A percentile compares a stretch with the other conserved stretches of the same genome.
phyloP scores from a whole-genome alignment of 2,329 filamentous ascomycete genomes.

The Fusarium sp. region DNA sequence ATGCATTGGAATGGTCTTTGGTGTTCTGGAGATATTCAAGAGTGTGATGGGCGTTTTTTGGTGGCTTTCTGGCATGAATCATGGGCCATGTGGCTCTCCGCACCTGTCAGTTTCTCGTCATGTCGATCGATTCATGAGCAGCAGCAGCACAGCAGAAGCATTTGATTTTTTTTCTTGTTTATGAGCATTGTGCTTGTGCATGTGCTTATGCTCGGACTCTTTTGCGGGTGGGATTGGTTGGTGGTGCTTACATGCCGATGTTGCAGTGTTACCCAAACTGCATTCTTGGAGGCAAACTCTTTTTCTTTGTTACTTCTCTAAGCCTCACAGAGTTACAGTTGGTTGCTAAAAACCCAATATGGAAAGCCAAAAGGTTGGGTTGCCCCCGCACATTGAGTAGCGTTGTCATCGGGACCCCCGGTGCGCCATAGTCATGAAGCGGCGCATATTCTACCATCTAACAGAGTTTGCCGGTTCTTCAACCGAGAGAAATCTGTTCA shows the following conservation, averaged over 20 bases:
- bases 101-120: conserved; percentile 3
- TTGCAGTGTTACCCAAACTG: conserved; percentile 31
- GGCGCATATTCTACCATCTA: conserved; percentile 20
- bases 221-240: conserved; percentile 6
- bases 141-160: too few species aligned
- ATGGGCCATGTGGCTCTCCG: conserved; percentile 23
- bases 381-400: conserved; percentile 27
- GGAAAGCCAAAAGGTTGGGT: conserved; percentile 8
- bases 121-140: not conserved
- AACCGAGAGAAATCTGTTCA: conserved; percentile 32
- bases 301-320: conserved; percentile 17
- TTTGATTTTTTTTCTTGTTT: not conserved
- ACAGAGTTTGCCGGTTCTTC: conserved; percentile 30
- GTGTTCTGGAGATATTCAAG: conserved; percentile 17
- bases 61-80: conserved; percentile 36
- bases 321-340: conserved; percentile 4
- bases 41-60: conserved; percentile 9
- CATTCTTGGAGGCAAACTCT: conserved; percentile 34
- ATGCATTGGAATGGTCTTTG: conserved; percentile 32
- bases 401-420: conserved; percentile 30
- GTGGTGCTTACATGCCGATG: conserved; percentile 7
- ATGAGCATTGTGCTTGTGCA: not conserved
- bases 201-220: conserved; percentile 14
- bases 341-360: conserved; percentile 18
- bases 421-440: conserved; percentile 24